Conservation (phyloP, 768 basidiomycete genomes). For the Ephemerocybe angulata region DNA sequence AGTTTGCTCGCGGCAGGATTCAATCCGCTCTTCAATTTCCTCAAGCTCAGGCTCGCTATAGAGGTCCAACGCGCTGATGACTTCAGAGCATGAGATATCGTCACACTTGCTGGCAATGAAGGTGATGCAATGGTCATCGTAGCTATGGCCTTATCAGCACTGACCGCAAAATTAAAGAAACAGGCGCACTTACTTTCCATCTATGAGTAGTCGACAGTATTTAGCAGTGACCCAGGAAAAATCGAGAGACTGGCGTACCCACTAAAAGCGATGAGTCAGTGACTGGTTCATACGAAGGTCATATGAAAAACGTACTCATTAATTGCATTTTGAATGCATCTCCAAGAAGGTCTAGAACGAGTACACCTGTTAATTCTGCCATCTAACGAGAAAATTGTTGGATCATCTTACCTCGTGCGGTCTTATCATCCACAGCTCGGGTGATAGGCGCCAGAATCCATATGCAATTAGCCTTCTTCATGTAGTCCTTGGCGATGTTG, state of each 20-base stretch:
- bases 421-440: slow-evolving; percentile 62
- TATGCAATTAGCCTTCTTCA: slow-evolving; percentile 61
- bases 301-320: slow-evolving; percentile 41
- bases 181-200: slow-evolving; percentile 48
- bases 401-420: slow-evolving; percentile 44
- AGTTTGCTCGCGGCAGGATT: slow-evolving; percentile 30
- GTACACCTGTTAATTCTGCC: background rate
- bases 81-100: slow-evolving; percentile 58
- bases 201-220: slow-evolving; percentile 23
- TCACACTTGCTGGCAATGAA: slow-evolving; percentile 67
- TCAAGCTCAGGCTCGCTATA: slow-evolving; percentile 52
- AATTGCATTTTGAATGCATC: slow-evolving; percentile 63
- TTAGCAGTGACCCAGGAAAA: background rate
- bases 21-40: slow-evolving; percentile 46
- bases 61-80: slow-evolving; percentile 46
- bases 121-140: slow-evolving; percentile 56
- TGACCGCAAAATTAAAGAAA: background rate
- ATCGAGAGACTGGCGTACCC: slow-evolving; percentile 34
- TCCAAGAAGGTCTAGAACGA: slow-evolving; percentile 48
- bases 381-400: background rate
- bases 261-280: slow-evolving; percentile 24
- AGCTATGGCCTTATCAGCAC: slow-evolving; percentile 29
- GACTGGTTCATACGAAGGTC: slow-evolving; percentile 1
- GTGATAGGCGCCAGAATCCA: slow-evolving; percentile 69
- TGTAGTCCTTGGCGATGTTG: slow-evolving; percentile 60